These are phyloP conservation scores for Saccharomycopsis olivae DNA, from an alignment of 805 yeast genomes.

Conservation along the genomic window DNA sequence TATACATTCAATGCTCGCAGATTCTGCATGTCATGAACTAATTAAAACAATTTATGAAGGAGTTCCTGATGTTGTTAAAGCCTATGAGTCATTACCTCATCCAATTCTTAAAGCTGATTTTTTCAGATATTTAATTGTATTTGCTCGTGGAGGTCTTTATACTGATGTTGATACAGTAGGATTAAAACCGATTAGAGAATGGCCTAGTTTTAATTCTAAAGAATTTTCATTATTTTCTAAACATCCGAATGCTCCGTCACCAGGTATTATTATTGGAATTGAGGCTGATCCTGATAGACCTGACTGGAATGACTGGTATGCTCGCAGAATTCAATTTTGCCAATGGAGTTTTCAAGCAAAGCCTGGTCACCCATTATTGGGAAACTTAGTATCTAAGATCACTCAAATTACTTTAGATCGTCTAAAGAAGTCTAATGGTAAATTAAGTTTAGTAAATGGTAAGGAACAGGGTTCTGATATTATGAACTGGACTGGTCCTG, in stretches of 20 bases:
- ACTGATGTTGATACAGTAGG: constrained; percentile 82
- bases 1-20: constrained; percentile 66
- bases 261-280: constrained; percentile 76
- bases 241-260: not conserved
- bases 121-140: constrained; percentile 76
- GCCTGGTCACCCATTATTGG: constrained; percentile 80
- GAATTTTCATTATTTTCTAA: constrained; percentile 16
- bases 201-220: constrained; percentile 50
- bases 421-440: constrained; percentile 30
- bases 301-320: constrained; percentile 91
- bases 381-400: constrained; percentile 70
- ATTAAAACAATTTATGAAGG: constrained; percentile 47
- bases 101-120: constrained; percentile 86
- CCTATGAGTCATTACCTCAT: constrained; percentile 70
- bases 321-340: constrained; percentile 87
- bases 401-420: constrained; percentile 63
- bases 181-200: constrained; percentile 57
- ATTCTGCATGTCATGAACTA: constrained; percentile 48
- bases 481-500: constrained; percentile 97
- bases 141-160: constrained; percentile 89
- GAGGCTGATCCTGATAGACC: constrained; percentile 96
- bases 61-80: constrained; percentile 69
- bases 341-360: constrained; percentile 95
- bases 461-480: constrained; percentile 65
- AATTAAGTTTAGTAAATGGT: constrained; percentile 36